phyloP scores from a whole-genome alignment of 805 yeast genomes.

The Candida tallmaniae region DNA sequence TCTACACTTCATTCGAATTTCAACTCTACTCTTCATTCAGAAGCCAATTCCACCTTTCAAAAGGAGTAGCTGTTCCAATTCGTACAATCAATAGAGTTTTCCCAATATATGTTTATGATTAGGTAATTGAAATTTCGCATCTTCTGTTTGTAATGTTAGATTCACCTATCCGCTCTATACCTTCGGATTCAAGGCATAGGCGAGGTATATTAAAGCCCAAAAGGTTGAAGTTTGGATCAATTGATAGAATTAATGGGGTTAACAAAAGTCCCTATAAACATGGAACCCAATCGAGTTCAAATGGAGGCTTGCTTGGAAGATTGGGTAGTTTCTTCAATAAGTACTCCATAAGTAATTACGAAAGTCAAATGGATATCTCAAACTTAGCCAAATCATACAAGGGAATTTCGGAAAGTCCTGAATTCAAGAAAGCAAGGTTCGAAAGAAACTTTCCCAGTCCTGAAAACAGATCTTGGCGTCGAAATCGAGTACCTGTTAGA shows the following conservation, averaged over 20 bases:
- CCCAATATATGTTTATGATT: too few species aligned
- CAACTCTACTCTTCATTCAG: neutral
- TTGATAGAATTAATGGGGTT: neutral
- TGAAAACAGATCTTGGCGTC: neutral
- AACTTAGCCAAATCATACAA: slow-evolving; percentile 7
- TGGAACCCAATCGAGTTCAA: neutral
- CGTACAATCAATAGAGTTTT: too few species aligned
- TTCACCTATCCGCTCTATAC: too few species aligned
- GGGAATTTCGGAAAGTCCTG: neutral
- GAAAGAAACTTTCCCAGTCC: too few species aligned
- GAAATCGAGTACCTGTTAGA: neutral
- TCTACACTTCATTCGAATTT: too few species aligned
- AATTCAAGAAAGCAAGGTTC: neutral
- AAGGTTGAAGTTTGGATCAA: neutral
- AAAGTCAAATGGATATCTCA: slow-evolving; percentile 8
- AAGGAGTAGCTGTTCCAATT: too few species aligned
- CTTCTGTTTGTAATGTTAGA: too few species aligned
- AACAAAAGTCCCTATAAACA: too few species aligned
- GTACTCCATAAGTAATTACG: slow-evolving; percentile 10
- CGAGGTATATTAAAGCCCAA: slow-evolving; percentile 13
- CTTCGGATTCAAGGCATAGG: too few species aligned
- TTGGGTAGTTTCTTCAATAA: slow-evolving; percentile 9
- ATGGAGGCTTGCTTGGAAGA: slow-evolving; percentile 7
- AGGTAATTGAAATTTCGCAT: too few species aligned
- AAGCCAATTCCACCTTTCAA: neutral